Base-by-base conservation (phyloP, 768 basidiomycete species). In the Harrya chromipes region DNA sequence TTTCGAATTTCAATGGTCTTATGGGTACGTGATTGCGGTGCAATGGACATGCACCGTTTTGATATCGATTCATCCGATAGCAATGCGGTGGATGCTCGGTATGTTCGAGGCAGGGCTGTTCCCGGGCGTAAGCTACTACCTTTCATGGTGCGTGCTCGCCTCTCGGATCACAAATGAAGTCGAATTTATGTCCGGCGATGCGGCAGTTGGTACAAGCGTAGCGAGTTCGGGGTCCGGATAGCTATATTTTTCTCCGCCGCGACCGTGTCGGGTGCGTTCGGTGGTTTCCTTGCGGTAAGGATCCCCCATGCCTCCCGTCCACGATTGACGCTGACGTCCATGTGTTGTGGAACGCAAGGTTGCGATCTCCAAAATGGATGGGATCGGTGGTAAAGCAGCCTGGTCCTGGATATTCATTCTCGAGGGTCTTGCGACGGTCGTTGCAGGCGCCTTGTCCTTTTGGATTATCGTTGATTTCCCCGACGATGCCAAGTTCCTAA, bases 391-490 rank as follows among this genome's bases (percentile, higher is more conserved):
- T 10, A 85, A 82, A 59, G 74, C 83, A 13, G 83, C 64, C 4
- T 77, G 77, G 76, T 73, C 85, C 20, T 87, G 85, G 85, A 86
- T 87, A 60, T 86, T 89, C 77, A 86, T 87, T 47, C 53, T 88
- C 12, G 84, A 87, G 60, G 87, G 87, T 17, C 68, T 89, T 31
- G 71, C 70, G 13, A 89, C 88, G 1, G 73, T 89, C 21, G 14
- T 87, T n/a, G 85, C 83, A 6, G 85, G 84, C 9, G 62, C 64
- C 20, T 63, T 73, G 10, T 88, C 86, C 2, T 90, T 82, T 70
- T 90, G 79, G 76, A 80, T 90, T 60, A 80, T 90, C 50, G 82
- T 88, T 58, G 89, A 90, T 62, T 91, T 90, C 68, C 88, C 89
- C 4, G 86, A 90, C 57, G 86, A 81, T 1, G 88, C 87, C 23